phyloP scores from a whole-genome alignment of 345 rosid species.

The Turritis glabra region DNA sequence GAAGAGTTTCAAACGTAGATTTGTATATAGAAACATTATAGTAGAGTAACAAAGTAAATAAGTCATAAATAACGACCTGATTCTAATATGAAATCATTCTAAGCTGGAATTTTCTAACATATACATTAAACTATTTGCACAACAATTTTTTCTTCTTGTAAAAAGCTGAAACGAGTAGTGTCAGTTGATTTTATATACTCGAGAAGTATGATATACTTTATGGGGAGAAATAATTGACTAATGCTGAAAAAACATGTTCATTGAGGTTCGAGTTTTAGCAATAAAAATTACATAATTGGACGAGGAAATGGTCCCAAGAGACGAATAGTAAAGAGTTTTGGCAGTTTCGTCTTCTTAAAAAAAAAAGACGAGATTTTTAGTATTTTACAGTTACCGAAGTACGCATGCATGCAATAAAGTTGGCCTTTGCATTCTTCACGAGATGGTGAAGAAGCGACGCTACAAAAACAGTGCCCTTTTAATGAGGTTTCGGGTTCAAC shows the following conservation, averaged over 20 bases:
- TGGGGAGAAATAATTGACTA: constrained; percentile 24
- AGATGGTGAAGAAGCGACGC: neutral
- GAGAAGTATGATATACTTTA: constrained; percentile 8
- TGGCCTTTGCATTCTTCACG: constrained; percentile 22
- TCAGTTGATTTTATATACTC: neutral
- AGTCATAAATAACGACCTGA: neutral
- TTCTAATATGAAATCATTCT: neutral
- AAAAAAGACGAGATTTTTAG: neutral
- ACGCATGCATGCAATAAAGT: constrained; percentile 37
- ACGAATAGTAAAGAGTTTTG: neutral
- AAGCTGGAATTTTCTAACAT: neutral
- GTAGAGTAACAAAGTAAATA: neutral
- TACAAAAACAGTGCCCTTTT: neutral
- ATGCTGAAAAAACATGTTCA: too few species aligned
- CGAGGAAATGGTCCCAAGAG: constrained; percentile 16
- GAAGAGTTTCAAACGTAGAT: neutral
- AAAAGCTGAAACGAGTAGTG: neutral
- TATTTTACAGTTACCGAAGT: constrained; percentile 11
- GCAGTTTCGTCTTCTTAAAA: neutral
- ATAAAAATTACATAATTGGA: neutral
- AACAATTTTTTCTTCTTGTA: neutral
- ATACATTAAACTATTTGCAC: neutral
- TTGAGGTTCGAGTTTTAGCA: constrained; percentile 20
- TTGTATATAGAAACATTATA: neutral
- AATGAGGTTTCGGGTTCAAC: neutral